These are phyloP conservation scores for Hordeum marinum DNA, from an alignment of 176 grass and related monocot species.

Conservation along the genomic window DNA sequence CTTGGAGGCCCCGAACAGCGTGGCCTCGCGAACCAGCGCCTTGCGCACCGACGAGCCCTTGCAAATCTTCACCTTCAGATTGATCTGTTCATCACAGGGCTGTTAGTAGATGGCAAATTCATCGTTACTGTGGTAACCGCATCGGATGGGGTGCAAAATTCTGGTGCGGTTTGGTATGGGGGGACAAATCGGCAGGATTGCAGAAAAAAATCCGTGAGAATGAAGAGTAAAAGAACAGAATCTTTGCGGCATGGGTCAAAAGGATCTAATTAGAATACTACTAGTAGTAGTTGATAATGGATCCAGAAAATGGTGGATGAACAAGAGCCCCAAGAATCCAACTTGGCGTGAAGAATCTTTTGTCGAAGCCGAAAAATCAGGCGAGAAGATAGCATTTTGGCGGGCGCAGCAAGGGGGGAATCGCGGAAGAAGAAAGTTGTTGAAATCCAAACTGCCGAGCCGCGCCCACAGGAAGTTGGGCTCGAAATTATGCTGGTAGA, in stretches of 20 bases:
- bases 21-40: conserved; percentile 71
- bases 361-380: neutral
- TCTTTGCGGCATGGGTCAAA: neutral
- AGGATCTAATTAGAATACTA: neutral
- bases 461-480: neutral
- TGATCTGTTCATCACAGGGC: conserved; percentile 48
- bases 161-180: neutral
- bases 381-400: neutral
- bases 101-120: neutral
- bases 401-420: neutral
- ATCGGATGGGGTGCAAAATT: neutral
- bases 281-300: neutral
- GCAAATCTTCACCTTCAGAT: conserved; percentile 93
- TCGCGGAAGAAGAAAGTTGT: neutral
- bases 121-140: neutral
- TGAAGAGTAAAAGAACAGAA: neutral
- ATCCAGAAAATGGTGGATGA: neutral
- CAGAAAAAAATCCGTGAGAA: conserved; percentile 17
- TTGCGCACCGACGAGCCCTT: conserved; percentile 75
- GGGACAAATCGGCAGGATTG: neutral
- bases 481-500: neutral
- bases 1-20: conserved; percentile 53
- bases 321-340: neutral
- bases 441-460: neutral
- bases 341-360: neutral